Evolutionary conservation across 2,329 filamentous ascomycete genomes (phyloP).

Genomic region (Lecanosticta acicola): DNA sequence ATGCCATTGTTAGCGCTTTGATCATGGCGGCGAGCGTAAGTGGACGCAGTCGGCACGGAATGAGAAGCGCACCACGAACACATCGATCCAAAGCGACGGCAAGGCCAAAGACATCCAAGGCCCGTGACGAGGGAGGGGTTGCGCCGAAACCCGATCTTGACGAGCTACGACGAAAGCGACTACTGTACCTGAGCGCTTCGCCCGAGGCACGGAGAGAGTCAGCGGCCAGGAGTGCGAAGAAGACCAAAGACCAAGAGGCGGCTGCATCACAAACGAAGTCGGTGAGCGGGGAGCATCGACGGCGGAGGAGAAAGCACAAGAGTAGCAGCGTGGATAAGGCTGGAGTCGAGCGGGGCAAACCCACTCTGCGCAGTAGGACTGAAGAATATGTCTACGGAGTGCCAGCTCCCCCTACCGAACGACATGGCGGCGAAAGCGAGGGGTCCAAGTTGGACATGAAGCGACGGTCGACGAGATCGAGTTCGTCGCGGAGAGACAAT

Average conservation of each 20-base stretch:
- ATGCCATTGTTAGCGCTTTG: background rate
- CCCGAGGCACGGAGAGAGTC: constrained; percentile 8
- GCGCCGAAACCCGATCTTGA: constrained; percentile 35
- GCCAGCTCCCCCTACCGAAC: background rate
- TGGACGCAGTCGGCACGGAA: constrained; percentile 18
- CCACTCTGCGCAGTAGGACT: constrained; percentile 1
- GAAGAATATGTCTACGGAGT: constrained; percentile 14
- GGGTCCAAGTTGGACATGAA: background rate
- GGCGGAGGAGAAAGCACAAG: constrained; percentile 6
- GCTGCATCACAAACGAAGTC: constrained; percentile 7
- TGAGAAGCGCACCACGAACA: constrained; percentile 9
- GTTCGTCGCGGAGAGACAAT: constrained; percentile 10
- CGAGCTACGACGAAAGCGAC: constrained; percentile 35
- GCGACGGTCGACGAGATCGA: constrained; percentile 4
- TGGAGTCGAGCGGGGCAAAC: constrained; percentile 1
- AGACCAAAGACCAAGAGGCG: constrained; percentile 4
- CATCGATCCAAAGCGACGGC: constrained; percentile 13
- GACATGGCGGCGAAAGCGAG: background rate
- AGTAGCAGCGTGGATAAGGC: constrained; percentile 6
- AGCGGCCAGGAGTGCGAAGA: constrained; percentile 3
- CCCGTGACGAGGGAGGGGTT: constrained; percentile 15
- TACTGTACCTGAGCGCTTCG: constrained; percentile 31
- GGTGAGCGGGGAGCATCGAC: constrained; percentile 7
- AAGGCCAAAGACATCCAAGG: constrained; percentile 10
- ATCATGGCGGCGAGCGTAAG: constrained; percentile 19